Percentiles rank a stretch among this genome's conserved stretches.
Conservation (phyloP, 495 filamentous ascomycete species). For the Recurvomyces mirabilis region DNA sequence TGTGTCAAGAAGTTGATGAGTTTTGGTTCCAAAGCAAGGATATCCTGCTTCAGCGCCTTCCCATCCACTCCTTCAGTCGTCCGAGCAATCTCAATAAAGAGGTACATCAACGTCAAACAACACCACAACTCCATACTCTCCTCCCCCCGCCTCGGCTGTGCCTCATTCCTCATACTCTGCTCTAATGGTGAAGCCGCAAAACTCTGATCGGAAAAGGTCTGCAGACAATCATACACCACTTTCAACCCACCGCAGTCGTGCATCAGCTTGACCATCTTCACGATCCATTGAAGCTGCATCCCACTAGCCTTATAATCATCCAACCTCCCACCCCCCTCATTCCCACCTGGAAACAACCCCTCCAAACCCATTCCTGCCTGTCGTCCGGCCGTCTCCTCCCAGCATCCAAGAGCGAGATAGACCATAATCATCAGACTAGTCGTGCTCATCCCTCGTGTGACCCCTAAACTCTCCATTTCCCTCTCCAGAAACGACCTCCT, state of each 20-base stretch:
- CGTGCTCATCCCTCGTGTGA: slow-evolving; percentile 18
- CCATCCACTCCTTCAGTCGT: slow-evolving; percentile 23
- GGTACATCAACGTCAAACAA: slow-evolving; percentile 30
- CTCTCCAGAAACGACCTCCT: slow-evolving; percentile 26
- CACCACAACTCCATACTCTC: slow-evolving; percentile 32
- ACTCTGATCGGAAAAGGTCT: slow-evolving; percentile 6
- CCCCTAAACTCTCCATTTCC: slow-evolving; percentile 15
- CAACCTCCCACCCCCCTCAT: slow-evolving; percentile 1
- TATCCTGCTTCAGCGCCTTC: slow-evolving; percentile 16
- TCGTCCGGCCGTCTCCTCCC: slow-evolving; percentile 58
- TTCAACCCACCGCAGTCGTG: slow-evolving; percentile 24
- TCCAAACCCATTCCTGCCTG: slow-evolving; percentile 6
- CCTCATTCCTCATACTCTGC: neutral
- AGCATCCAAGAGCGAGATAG: slow-evolving; percentile 67
- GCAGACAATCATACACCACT: slow-evolving; percentile 18
- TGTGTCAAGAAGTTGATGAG: slow-evolving; percentile 63
- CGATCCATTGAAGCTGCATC: slow-evolving; percentile 29
- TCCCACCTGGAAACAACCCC: slow-evolving; percentile 10
- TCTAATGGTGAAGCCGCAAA: slow-evolving; percentile 2
- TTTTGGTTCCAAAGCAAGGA: slow-evolving; percentile 46
- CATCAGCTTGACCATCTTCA: slow-evolving; percentile 24
- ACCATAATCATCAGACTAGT: slow-evolving; percentile 58
- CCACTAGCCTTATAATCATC: slow-evolving; percentile 5
- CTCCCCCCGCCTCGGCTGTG: slow-evolving; percentile 17
- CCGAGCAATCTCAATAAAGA: slow-evolving; percentile 30